Percentiles rank a stretch among this genome's conserved stretches.
These are phyloP conservation scores for Chytridium lagenaria DNA, from an alignment of 371 early-diverging fungal genomes.

Conservation along the genomic window DNA sequence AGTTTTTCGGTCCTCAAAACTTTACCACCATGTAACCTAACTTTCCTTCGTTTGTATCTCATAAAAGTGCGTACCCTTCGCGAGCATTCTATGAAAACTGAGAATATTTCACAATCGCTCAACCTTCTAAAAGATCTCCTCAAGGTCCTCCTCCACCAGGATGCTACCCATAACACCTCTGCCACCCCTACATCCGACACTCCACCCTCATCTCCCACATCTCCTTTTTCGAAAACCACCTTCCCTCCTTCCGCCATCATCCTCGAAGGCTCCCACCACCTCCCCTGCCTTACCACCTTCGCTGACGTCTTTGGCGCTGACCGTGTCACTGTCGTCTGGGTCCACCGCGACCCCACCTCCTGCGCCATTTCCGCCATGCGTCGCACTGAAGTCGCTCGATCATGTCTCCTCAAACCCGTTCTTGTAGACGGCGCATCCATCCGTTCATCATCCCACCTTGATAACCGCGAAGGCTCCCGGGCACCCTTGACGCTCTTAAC, in stretches of 20 bases:
- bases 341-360: slow-evolving; percentile 13
- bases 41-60: background rate
- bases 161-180: background rate
- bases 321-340: slow-evolving; percentile 5
- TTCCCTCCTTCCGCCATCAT: slow-evolving; percentile 12
- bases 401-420: slow-evolving; percentile 7
- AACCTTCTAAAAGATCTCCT: slow-evolving; percentile 12
- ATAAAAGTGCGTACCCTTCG: slow-evolving; percentile 13
- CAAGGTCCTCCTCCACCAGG: slow-evolving; percentile 21
- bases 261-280: slow-evolving; percentile 17
- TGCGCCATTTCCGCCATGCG: background rate
- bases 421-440: background rate
- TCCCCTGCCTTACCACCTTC: background rate
- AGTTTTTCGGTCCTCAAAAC: too few relatives aligned
- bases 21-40: background rate
- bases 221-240: background rate
- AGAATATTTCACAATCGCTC: background rate
- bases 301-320: background rate
- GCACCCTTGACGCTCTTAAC: background rate
- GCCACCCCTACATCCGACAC: background rate
- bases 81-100: background rate
- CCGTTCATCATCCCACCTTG: background rate
- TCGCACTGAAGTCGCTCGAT: background rate
- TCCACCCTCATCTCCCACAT: background rate
- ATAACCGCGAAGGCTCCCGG: background rate